Evolutionary conservation across 1,284 basidiomycete genomes (phyloP), one percentile per base, ranked within the genome.

Genomic region (Apiotrichum akiyoshidainum): DNA sequence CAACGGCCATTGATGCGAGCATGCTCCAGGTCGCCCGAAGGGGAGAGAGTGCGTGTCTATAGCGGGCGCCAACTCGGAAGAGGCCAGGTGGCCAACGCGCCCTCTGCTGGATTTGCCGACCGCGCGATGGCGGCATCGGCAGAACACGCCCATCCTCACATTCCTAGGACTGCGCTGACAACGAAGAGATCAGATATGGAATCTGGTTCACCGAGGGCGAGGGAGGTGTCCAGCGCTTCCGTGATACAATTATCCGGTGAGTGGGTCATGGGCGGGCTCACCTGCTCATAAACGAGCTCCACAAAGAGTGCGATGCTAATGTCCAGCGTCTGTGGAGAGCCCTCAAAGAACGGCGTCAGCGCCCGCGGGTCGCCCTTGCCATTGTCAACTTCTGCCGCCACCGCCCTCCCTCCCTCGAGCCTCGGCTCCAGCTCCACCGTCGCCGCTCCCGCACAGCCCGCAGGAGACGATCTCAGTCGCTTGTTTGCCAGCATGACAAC

Each of bases 11-110:
- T 31, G 69, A 70, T 55, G 58, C 65, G 34, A 65, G 58, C 33
- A 73, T 70, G 64, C 55, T 76, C 42, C 72, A 75, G 59, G 66
- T 76, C 14, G 70, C 71, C 13, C 55, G 73, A 44, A 55, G 74
- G 31, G 72, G 69, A 46, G 73, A 76, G 51, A 69, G 74, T 75
- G 64, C 47, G 74, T 69, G 37, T 50, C 21, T 22, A n/a, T 33
- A 35, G 10, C 7, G 45, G 19, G 26, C 13, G 45, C 22, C 10
- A 2, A 19, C 13, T n/a, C 26, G 46, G 26, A 31, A 31, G 26
- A 3, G 26, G 26, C 4, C 26, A 31, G 26, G 26, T 31, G 26
- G 26, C 26, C 4, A 31, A 31, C 26, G 26, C 26, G 10, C 41
- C 1, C 19, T 26, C 22, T 14, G 42, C 42, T 14, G 6, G 6